Base-by-base conservation (phyloP, 768 basidiomycete genomes). In the Podaxis sp. region DNA sequence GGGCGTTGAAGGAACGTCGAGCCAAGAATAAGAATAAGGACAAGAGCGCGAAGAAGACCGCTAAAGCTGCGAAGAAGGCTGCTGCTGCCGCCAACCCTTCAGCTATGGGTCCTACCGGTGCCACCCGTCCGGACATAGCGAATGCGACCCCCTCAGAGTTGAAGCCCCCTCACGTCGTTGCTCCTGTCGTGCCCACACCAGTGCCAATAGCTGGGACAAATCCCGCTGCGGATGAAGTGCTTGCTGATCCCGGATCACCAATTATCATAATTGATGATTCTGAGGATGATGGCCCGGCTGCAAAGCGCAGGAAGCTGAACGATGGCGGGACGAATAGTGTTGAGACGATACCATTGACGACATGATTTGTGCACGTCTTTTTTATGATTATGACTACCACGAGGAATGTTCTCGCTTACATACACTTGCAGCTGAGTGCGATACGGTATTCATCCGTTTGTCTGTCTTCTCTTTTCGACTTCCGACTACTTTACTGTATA, bases 1-100 rank as follows among this genome's bases (percentile, higher is more conserved):
- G 89, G 57, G 90, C 87, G 62, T 74, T 94, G 69, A 95, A 95
- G 73, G 90, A 93, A 71, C 82, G 78, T 64, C 70, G 80, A 65
- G 79, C 81, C 54, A 79, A 79, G 66, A 76, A 73, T 58, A 69
- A 77, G 68, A 72, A 73, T 61, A 75, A 76, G 65, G 80, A 78
- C 25, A 69, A 78, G 75, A 61, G 16, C 66, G 71, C 59, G 68
- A 64, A 65, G 71, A 67, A 65, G 69, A 68, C 50, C 67, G 64
- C 25, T 62, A 65, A 59, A 25, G 61, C 69, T 14, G 67, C 71
- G 23, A 74, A 72, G 64, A 73, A 70, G 61, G 65, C 62, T 18
- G 61, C 58, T 52, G 63, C 65, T 55, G 50, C 46, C 10, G 44
- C 63, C 27, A 52, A 38, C 40, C 59, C 37, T 23, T 32, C 57